Evolutionary conservation across 257 asterid species (phyloP).

Genomic region (Thymus mandschuricus): DNA sequence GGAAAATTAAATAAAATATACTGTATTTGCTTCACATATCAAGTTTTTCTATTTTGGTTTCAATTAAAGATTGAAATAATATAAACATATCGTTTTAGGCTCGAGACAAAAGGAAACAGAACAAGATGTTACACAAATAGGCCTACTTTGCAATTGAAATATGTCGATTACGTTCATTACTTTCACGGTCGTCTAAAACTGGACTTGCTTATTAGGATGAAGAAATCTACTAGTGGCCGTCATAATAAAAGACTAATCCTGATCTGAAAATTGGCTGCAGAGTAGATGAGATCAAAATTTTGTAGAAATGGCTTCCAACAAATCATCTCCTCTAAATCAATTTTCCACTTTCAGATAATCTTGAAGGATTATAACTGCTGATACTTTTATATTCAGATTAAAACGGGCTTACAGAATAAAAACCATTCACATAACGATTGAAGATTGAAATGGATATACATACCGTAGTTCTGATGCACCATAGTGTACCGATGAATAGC

Average conservation of each 20-base stretch:
- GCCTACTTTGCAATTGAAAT: not conserved
- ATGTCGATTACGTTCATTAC: not conserved
- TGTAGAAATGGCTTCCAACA: slow-evolving; percentile 10
- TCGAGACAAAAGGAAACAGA: not conserved
- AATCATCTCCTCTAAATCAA: not conserved
- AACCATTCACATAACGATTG: not conserved
- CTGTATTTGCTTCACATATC: not conserved
- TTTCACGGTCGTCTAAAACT: not conserved
- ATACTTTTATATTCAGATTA: not conserved
- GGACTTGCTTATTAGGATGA: not conserved
- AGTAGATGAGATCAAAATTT: not conserved
- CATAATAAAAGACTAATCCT: not conserved
- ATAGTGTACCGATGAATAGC: slow-evolving; percentile 74
- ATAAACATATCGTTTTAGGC: not conserved
- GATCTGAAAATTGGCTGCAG: not conserved
- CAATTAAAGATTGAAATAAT: not conserved
- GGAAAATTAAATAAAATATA: not conserved
- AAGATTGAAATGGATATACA: slow-evolving; percentile 24
- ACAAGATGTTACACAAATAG: not conserved
- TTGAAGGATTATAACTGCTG: not conserved
- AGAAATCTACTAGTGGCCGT: not conserved
- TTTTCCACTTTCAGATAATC: not conserved
- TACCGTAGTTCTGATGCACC: slow-evolving; percentile 84
- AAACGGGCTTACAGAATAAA: not conserved
- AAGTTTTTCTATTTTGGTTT: not conserved